Conservation (phyloP, 2,329 filamentous ascomycete species). For the Zarea fungicola region DNA sequence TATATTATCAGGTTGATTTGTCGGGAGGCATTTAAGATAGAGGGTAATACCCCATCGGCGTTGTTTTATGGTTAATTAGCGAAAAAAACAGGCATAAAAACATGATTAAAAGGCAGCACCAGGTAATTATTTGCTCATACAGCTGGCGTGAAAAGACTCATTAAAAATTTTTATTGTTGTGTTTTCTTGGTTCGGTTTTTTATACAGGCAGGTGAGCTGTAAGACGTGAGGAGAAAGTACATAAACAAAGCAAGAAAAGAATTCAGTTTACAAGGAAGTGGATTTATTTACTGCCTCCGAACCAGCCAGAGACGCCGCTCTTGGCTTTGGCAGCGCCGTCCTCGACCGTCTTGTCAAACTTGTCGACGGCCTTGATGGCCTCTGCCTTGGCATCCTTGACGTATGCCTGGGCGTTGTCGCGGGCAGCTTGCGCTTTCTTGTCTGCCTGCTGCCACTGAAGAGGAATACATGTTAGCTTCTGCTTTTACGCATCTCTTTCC, state of each 20-base stretch:
- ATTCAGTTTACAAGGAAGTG: not conserved
- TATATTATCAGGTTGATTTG: not conserved
- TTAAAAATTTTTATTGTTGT: not conserved
- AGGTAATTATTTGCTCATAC: too few species aligned
- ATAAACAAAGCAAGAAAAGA: not conserved
- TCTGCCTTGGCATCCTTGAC: conserved; percentile 60
- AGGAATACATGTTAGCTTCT: not conserved
- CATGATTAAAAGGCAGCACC: too few species aligned
- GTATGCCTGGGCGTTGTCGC: conserved; percentile 54
- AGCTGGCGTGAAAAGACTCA: not conserved
- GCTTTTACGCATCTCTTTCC: too few species aligned
- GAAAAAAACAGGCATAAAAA: too few species aligned
- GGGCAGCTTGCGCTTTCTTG: conserved; percentile 55
- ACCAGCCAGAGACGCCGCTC: conserved; percentile 79
- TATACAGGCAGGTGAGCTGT: too few species aligned
- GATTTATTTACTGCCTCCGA: conserved; percentile 52
- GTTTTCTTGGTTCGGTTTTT: too few species aligned
- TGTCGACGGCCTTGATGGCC: conserved; percentile 68
- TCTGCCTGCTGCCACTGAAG: conserved; percentile 52
- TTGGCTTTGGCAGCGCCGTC: conserved; percentile 76
- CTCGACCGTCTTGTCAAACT: conserved; percentile 78
- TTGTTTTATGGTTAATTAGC: too few species aligned
- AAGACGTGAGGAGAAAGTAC: not conserved
- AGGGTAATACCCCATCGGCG: too few species aligned
- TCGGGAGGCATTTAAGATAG: too few species aligned